phyloP scores from a whole-genome alignment of 441 rosid genomes.

The Gossypium lobatum region DNA sequence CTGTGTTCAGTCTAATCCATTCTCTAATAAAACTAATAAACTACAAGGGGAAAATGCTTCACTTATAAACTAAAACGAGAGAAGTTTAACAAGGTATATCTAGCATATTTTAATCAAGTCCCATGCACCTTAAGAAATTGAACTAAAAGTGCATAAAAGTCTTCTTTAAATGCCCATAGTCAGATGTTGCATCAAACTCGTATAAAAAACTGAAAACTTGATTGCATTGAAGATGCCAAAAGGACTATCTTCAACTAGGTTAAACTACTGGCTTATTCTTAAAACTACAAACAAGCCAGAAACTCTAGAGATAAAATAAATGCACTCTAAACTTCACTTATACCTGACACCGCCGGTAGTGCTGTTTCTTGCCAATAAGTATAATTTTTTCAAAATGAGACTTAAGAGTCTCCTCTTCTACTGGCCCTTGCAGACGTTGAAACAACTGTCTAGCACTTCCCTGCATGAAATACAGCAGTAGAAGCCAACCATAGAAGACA shows the following conservation, averaged over 20 bases:
- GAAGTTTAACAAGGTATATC: background rate
- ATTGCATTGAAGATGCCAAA: background rate
- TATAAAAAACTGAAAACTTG: background rate
- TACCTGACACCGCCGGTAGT: slow-evolving; percentile 66
- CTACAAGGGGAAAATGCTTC: background rate
- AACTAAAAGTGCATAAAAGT: background rate
- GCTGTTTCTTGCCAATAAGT: slow-evolving; percentile 69
- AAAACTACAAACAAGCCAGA: background rate
- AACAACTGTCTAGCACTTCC: slow-evolving; percentile 99
- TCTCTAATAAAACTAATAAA: background rate
- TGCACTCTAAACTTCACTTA: background rate
- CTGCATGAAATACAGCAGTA: slow-evolving; percentile 43
- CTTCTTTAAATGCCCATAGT: background rate
- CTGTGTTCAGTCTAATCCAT: background rate
- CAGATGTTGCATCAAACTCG: background rate
- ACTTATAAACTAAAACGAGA: background rate
- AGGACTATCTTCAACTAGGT: background rate
- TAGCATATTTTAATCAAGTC: background rate
- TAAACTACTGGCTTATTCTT: background rate
- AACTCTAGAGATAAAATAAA: background rate
- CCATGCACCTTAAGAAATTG: slow-evolving; percentile 1
- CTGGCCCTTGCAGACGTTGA: slow-evolving; percentile 94
- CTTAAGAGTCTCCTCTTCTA: slow-evolving; percentile 91
- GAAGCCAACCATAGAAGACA: slow-evolving; percentile 13
- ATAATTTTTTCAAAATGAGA: slow-evolving; percentile 95